Percentiles rank a stretch among this genome's conserved stretches.
Evolutionary conservation across 1,284 basidiomycete species (phyloP).

Genomic region (Pascua sp.): DNA sequence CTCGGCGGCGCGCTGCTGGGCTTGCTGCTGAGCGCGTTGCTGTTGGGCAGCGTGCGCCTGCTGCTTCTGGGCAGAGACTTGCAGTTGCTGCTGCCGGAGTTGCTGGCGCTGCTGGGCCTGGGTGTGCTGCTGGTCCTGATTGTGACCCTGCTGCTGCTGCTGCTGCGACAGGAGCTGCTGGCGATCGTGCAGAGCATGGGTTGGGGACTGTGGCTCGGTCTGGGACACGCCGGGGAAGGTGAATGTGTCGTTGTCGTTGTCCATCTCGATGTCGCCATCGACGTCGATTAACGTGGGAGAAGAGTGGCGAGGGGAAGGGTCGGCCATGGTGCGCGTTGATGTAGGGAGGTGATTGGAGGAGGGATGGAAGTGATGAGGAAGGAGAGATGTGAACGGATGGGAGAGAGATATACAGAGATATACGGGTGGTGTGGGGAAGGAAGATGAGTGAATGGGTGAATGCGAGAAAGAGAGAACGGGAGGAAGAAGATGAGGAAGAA

Average conservation of each 20-base stretch:
- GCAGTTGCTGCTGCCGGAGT: too few species aligned
- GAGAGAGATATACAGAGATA: background rate
- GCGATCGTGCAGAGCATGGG: too few species aligned
- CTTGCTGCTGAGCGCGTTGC: too few species aligned
- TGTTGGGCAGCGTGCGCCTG: too few species aligned
- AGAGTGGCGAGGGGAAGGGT: background rate
- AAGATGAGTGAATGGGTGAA: background rate
- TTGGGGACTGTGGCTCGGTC: background rate
- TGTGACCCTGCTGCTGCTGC: too few species aligned
- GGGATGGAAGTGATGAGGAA: conserved; percentile 1
- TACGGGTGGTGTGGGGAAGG: background rate
- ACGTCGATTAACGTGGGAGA: background rate
- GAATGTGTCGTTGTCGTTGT: background rate
- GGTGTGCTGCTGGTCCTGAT: too few species aligned
- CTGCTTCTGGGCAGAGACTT: too few species aligned
- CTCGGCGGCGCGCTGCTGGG: too few species aligned
- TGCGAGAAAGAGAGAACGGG: background rate
- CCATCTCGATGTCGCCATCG: background rate
- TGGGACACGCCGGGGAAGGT: background rate
- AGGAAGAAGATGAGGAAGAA: background rate
- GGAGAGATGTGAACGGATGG: conserved; percentile 1
- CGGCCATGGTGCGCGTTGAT: background rate
- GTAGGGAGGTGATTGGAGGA: background rate
- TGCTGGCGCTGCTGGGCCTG: too few species aligned
- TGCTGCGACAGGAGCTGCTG: too few species aligned